Percentiles rank a stretch among this genome's conserved stretches.
These are phyloP conservation scores for Ceratocystis papillata DNA, from an alignment of 2,329 filamentous ascomycete genomes.

Conservation along the genomic window DNA sequence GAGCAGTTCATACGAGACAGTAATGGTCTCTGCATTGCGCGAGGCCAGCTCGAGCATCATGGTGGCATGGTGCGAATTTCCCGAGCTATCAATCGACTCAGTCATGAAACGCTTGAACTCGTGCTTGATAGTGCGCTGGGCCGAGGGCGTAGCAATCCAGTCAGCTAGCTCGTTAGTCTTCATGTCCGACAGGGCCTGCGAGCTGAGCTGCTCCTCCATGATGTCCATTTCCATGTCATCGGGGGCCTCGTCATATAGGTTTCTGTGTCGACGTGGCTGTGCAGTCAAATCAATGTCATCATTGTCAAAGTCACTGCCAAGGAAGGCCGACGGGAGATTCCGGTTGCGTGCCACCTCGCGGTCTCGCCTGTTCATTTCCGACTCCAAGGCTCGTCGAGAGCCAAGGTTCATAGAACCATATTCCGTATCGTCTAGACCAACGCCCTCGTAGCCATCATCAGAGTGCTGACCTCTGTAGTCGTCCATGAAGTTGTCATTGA, in stretches of 20 bases:
- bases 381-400: conserved; percentile 58
- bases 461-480: conserved; percentile 57
- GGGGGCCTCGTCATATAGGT: conserved; percentile 87
- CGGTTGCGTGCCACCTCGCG: conserved; percentile 56
- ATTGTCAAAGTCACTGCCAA: conserved; percentile 75
- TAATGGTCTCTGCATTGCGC: conserved; percentile 88
- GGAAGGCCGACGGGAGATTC: conserved; percentile 59
- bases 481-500: conserved; percentile 60
- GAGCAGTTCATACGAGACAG: conserved; percentile 91
- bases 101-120: conserved; percentile 98
- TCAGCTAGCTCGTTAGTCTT: conserved; percentile 90
- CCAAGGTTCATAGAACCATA: conserved; percentile 59
- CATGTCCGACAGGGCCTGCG: conserved; percentile 83
- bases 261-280: conserved; percentile 72
- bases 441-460: conserved; percentile 54
- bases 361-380: conserved; percentile 62
- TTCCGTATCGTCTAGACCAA: conserved; percentile 64
- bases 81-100: conserved; percentile 82
- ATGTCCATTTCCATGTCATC: conserved; percentile 91
- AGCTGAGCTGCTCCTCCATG: conserved; percentile 87
- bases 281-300: conserved; percentile 73
- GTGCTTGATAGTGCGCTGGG: conserved; percentile 84
- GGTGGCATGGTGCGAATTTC: conserved; percentile 86
- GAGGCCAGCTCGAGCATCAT: conserved; percentile 93
- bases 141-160: conserved; percentile 83